Evolutionary conservation across 345 rosid species (phyloP), one percentile per base, ranked within the genome.

Genomic region (Geranium rotundifolium): DNA sequence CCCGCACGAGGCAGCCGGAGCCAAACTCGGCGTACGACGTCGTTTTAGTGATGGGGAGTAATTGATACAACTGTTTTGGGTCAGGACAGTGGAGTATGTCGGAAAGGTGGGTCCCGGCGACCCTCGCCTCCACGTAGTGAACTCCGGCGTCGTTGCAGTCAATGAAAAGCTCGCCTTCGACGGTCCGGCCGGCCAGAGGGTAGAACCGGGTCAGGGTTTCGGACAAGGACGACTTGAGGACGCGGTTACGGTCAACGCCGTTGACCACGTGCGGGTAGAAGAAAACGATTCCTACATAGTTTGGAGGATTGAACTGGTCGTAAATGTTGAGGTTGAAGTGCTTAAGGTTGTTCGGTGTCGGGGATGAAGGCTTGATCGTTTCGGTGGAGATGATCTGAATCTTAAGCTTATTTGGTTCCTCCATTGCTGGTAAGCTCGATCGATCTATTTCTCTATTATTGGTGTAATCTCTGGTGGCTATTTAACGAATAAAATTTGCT

Each of bases 1-100:
- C 73, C 3, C 72, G 64, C 41, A 80, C 20, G 54, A 72, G 65
- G 61, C 65, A 69, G 62, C 76, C 73, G 39, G 71, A 41, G 41
- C 60, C 66, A 0, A 71, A 66, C 72, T 74, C 70, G 17, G 39
- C 15, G 5, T 7, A 10, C 2, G 61, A 55, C 31, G 34, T 13
- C 8, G 29, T 34, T 1, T 17, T 31, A 0, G n/a, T n/a, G n/a
- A n/a, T n/a, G n/a, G 71, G 71, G 8, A 61, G 20, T 55, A 67
- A 14, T 29, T 54, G 17, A 18, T 31, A 16, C 37, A 67, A 27
- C 20, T 7, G 60, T 13, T 61, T 67, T 0, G 20, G 58, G 17
- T 62, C 57, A 0, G 63, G 63, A 23, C 29, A 57, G 10, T 30
- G 50, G 23, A 69, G 59, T 56, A 69, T 20, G 27, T 69, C 67